Conservation (phyloP, 2,329 filamentous ascomycete genomes). For the Cordyceps farinosa region DNA sequence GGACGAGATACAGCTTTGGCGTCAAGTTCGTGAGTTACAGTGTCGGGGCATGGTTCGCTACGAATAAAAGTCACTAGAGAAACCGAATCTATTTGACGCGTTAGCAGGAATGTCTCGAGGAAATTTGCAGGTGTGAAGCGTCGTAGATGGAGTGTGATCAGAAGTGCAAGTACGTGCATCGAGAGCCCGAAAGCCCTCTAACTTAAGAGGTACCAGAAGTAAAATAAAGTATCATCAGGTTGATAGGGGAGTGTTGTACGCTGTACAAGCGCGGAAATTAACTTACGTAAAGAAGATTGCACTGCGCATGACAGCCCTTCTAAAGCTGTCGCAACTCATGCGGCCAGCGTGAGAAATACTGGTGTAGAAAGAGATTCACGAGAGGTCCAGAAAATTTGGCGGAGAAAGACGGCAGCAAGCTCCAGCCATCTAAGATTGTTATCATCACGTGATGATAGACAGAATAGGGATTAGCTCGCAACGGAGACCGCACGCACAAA, state of each 20-base stretch:
- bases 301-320: neutral
- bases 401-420: conserved; percentile 12
- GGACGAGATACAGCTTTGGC: neutral
- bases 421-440: conserved; percentile 22
- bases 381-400: conserved; percentile 10
- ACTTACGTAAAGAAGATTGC: conserved; percentile 4
- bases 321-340: neutral
- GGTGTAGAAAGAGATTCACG: neutral
- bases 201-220: conserved; percentile 99
- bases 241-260: conserved; percentile 20
- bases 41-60: neutral
- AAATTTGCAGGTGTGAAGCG: neutral
- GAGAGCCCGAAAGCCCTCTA: conserved; percentile 58
- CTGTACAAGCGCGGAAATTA: neutral
- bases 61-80: neutral
- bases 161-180: conserved; percentile 85
- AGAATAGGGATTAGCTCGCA: neutral
- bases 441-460: conserved; percentile 6
- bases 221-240: conserved; percentile 70
- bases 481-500: conserved; percentile 12
- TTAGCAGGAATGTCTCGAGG: neutral
- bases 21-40: neutral
- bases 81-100: neutral
- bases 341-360: neutral
- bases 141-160: conserved; percentile 46